phyloP scores from a whole-genome alignment of 2,329 filamentous ascomycete species.

The Pseudogymnoascus sp. region DNA sequence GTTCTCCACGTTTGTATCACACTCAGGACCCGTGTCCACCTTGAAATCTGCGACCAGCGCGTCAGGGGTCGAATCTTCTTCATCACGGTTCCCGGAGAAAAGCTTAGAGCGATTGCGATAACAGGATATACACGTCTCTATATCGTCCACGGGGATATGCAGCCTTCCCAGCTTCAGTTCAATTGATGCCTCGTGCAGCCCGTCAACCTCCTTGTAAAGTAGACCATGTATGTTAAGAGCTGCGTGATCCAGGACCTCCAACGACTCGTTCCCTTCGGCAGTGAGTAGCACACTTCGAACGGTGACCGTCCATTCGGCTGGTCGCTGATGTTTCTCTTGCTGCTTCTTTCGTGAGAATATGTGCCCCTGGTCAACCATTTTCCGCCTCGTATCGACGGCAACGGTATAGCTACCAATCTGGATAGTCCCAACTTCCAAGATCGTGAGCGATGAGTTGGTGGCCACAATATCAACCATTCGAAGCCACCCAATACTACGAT shows the following conservation, averaged over 20 bases:
- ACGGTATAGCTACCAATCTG: conserved; percentile 79
- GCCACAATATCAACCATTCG: conserved; percentile 83
- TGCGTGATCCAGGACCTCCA: conserved; percentile 81
- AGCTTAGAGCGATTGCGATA: conserved; percentile 25
- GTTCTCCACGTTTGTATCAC: conserved; percentile 56
- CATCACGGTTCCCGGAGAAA: not conserved
- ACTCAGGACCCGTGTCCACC: conserved; percentile 51
- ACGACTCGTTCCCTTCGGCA: conserved; percentile 71
- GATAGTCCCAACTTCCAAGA: conserved; percentile 74
- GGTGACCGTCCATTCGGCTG: conserved; percentile 90
- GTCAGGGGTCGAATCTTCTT: conserved; percentile 28
- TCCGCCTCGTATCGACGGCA: conserved; percentile 81
- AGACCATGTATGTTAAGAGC: conserved; percentile 88
- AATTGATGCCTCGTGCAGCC: conserved; percentile 81
- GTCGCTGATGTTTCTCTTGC: conserved; percentile 53
- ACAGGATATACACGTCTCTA: conserved; percentile 52
- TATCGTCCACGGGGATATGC: conserved; percentile 83
- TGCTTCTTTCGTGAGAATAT: conserved; percentile 75
- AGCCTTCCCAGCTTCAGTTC: conserved; percentile 85
- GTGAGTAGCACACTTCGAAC: conserved; percentile 83
- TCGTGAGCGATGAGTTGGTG: conserved; percentile 65
- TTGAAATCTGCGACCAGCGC: conserved; percentile 70
- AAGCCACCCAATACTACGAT: conserved; percentile 81
- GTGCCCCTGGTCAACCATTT: conserved; percentile 83
- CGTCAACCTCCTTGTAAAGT: conserved; percentile 75